Percentiles rank a stretch among this genome's conserved stretches.
Conservation (phyloP, 495 filamentous ascomycete species). For the Sporormia fimetaria region DNA sequence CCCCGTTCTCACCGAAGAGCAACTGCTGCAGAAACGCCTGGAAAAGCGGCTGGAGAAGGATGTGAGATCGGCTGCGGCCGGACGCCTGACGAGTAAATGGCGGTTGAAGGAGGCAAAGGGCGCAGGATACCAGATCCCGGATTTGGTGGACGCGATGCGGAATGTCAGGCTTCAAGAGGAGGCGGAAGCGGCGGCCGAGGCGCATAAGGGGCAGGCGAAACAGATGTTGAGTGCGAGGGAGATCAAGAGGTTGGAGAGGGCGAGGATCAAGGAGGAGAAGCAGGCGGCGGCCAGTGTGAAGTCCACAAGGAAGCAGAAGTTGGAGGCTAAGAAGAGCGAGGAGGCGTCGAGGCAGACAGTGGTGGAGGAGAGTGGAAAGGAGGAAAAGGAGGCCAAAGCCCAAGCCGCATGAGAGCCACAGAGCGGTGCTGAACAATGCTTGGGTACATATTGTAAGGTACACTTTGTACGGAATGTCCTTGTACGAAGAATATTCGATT, state of each 20-base stretch:
- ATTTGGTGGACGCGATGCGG: slow-evolving; percentile 23
- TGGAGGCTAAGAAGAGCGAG: slow-evolving; percentile 4
- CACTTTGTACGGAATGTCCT: too few species aligned
- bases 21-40: slow-evolving; percentile 43
- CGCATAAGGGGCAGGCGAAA: slow-evolving; percentile 3
- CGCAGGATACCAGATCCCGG: slow-evolving; percentile 23
- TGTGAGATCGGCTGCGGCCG: slow-evolving; percentile 21
- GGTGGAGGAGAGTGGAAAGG: background rate
- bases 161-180: slow-evolving; percentile 15
- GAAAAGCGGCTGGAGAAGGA: slow-evolving; percentile 33
- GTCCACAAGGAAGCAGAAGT: slow-evolving; percentile 16
- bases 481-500: too few species aligned
- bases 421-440: too few species aligned
- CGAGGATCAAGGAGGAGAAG: slow-evolving; percentile 22
- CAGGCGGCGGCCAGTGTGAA: slow-evolving; percentile 17
- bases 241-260: slow-evolving; percentile 14
- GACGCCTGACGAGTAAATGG: slow-evolving; percentile 6
- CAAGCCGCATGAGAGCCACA: too few species aligned
- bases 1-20: slow-evolving; percentile 50
- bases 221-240: slow-evolving; percentile 15
- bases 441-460: too few species aligned
- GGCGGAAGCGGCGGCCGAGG: slow-evolving; percentile 16
- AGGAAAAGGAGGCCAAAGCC: background rate
- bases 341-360: background rate
- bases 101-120: slow-evolving; percentile 25